phyloP scores from a whole-genome alignment of 2,329 filamentous ascomycete genomes.

The Dothiorella sarmentorum region DNA sequence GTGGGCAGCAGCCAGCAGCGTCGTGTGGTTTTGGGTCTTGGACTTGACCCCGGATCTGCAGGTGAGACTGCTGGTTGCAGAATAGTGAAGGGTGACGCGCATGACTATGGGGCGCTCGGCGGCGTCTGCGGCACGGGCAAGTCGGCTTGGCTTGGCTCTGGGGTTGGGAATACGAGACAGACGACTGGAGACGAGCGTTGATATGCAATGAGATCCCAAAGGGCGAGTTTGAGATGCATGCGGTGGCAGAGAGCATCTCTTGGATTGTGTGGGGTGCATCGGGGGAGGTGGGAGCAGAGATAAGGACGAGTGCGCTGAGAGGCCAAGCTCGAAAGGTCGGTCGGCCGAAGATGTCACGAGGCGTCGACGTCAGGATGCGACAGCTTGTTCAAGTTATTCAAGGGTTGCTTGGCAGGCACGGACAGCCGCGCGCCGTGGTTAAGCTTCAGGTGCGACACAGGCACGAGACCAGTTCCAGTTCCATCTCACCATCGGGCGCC shows the following conservation, averaged over 20 bases:
- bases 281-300: not conserved
- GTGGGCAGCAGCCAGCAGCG: too few relatives aligned
- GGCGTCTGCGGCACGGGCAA: conserved; percentile 2
- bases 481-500: too few relatives aligned
- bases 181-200: too few relatives aligned
- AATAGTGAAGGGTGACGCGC: conserved; percentile 1
- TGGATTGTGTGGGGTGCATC: conserved; percentile 6
- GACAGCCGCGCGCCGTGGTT: not conserved
- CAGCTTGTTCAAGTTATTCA: not conserved
- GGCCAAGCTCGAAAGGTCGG: not conserved
- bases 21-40: too few relatives aligned
- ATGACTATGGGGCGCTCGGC: not conserved
- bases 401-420: conserved; percentile 9
- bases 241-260: too few relatives aligned
- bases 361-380: not conserved
- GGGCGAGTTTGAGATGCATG: not conserved
- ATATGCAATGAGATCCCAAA: not conserved
- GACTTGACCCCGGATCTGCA: conserved; percentile 1
- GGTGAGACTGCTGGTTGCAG: conserved; percentile 1
- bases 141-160: not conserved
- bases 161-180: too few relatives aligned
- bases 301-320: conserved; percentile 6
- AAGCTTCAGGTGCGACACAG: not conserved
- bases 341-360: not conserved
- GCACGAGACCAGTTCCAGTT: too few relatives aligned